These are phyloP conservation scores for Teratosphaeria pseudoeucalypti DNA, from an alignment of 2,329 filamentous ascomycete species.

Conservation along the genomic window DNA sequence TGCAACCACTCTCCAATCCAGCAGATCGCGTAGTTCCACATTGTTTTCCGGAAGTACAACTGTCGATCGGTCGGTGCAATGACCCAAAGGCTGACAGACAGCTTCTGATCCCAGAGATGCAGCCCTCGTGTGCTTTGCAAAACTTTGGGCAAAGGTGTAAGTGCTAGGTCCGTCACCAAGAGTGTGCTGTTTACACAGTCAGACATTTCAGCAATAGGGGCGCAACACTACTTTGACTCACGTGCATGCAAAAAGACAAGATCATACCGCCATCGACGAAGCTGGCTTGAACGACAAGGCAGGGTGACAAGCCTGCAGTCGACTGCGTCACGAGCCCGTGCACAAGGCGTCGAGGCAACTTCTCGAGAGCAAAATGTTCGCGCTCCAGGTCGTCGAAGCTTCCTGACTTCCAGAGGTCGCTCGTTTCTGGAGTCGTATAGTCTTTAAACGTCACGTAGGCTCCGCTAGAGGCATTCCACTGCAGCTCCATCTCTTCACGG, in stretches of 20 bases:
- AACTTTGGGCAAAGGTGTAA: not conserved
- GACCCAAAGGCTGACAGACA: not conserved
- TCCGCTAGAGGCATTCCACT: not conserved
- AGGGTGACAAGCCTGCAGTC: not conserved
- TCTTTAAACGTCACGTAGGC: constrained; percentile 1
- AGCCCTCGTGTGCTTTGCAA: not conserved
- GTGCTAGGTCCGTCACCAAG: constrained; percentile 2
- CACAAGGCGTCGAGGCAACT: constrained; percentile 12
- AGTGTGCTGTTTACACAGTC: constrained; percentile 1
- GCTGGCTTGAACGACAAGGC: not conserved
- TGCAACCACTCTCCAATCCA: not conserved
- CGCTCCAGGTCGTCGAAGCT: constrained; percentile 3
- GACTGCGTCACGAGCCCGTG: constrained; percentile 3
- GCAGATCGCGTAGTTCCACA: not conserved
- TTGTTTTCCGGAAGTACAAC: not conserved
- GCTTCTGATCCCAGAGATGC: not conserved
- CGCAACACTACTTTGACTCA: not conserved
- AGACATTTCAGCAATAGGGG: not conserved
- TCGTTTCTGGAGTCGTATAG: not conserved
- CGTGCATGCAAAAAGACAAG: not conserved
- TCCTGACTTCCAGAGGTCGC: not conserved
- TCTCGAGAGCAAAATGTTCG: constrained; percentile 4
- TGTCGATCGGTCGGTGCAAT: not conserved
- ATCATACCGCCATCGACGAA: not conserved
- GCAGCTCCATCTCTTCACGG: constrained; percentile 5